These are phyloP conservation scores for Candida palmyrensis DNA, from an alignment of 805 yeast genomes.

Conservation along the genomic window DNA sequence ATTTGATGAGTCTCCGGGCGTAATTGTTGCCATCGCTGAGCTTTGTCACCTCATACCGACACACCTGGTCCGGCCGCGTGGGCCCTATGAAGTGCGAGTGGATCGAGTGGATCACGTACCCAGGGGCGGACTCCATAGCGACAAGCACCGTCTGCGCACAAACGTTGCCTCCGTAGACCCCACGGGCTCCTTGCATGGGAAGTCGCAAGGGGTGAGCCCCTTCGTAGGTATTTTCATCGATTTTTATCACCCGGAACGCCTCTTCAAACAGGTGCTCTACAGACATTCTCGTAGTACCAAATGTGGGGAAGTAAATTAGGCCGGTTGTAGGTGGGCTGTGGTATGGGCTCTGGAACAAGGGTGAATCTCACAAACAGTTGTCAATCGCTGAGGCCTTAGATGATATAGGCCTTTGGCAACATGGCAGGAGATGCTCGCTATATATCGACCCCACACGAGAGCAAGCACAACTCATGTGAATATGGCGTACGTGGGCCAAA, in stretches of 20 bases:
- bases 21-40: constrained; percentile 50
- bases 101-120: constrained; percentile 50
- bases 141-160: constrained; percentile 64
- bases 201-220: constrained; percentile 31
- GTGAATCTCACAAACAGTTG: no score
- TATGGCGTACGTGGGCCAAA: no score
- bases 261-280: no score
- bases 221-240: constrained; percentile 20
- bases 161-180: constrained; percentile 67
- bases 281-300: no score
- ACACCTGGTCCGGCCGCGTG: constrained; percentile 42
- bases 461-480: no score
- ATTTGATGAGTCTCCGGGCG: constrained; percentile 48
- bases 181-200: constrained; percentile 47
- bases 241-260: constrained; percentile 21
- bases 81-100: constrained; percentile 59
- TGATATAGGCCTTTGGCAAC: no score
- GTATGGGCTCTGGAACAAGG: no score
- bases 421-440: no score
- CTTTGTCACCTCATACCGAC: constrained; percentile 49
- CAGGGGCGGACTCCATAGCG: constrained; percentile 43
- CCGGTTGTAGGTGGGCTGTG: no score
- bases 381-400: no score
- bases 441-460: no score
- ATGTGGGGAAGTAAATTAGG: no score